Evolutionary conservation across 805 yeast species (phyloP).

Genomic region (Barnettozyma botsteinii): DNA sequence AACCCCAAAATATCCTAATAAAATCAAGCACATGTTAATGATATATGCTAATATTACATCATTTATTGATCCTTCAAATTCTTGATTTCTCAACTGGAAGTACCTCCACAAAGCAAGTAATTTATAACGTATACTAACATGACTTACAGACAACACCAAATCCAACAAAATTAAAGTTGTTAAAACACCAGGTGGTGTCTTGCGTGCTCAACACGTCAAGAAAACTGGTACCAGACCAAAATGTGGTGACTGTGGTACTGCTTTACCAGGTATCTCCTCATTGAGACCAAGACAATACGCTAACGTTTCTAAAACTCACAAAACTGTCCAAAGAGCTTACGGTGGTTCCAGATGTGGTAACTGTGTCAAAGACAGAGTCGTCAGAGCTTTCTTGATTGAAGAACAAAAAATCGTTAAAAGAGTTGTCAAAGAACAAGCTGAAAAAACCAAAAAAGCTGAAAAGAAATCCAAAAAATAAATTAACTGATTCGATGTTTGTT

Average conservation of each 20-base stretch:
- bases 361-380: conserved; percentile 99
- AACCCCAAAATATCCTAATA: too few relatives aligned
- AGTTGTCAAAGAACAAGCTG: conserved; percentile 95
- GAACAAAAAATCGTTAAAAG: conserved; percentile 99
- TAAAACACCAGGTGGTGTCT: conserved; percentile 99
- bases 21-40: too few relatives aligned
- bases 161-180: conserved; percentile 99
- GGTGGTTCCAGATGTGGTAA: conserved; percentile 98
- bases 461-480: conserved; percentile 30
- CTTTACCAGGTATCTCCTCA: conserved; percentile 83
- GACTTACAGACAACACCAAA: conserved; percentile 87
- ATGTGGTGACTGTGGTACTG: conserved; percentile 78
- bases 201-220: conserved; percentile 96
- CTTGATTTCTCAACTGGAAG: too few relatives aligned
- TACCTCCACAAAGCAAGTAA: too few relatives aligned
- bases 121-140: conserved; percentile 19
- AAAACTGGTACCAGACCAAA: conserved; percentile 77
- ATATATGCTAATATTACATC: too few relatives aligned
- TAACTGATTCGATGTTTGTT: conserved; percentile 2
- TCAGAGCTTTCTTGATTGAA: conserved; percentile 99
- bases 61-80: too few relatives aligned
- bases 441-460: conserved; percentile 69
- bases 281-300: conserved; percentile 99
- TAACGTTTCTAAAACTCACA: conserved; percentile 88
- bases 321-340: conserved; percentile 99